Conservation (phyloP, 2,329 filamentous ascomycete species). For the Ophiocordyceps australis region DNA sequence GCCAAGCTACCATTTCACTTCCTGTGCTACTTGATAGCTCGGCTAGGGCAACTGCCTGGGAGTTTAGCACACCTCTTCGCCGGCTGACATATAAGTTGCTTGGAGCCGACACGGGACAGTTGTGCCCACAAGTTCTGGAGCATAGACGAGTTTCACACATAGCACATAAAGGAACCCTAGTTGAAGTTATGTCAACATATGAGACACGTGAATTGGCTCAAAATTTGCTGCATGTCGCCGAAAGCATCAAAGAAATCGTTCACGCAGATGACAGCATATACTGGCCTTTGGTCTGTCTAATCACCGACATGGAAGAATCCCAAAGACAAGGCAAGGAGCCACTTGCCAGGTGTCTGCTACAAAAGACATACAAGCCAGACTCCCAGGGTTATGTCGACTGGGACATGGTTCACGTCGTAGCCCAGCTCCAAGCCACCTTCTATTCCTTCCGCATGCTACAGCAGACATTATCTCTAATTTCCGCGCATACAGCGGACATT, state of each 20-base stretch:
- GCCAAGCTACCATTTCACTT: constrained; percentile 36
- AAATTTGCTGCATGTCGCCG: too few species aligned
- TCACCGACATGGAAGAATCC: constrained; percentile 12
- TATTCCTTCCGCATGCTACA: constrained; percentile 41
- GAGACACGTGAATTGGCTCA: too few species aligned
- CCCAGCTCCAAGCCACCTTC: constrained; percentile 38
- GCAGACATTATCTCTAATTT: constrained; percentile 10
- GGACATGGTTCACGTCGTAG: constrained; percentile 41
- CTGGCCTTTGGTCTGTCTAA: constrained; percentile 11
- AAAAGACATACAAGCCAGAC: constrained; percentile 2
- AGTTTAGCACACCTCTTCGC: constrained; percentile 28
- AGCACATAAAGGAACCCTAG: constrained; percentile 11
- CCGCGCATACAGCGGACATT: neutral
- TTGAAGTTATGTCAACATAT: constrained; percentile 4
- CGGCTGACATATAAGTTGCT: constrained; percentile 36
- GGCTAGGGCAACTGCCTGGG: constrained; percentile 36
- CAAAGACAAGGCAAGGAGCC: constrained; percentile 9
- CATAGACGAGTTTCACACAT: constrained; percentile 15
- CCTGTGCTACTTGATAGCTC: constrained; percentile 43
- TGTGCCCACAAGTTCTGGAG: constrained; percentile 15
- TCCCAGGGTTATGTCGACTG: too few species aligned
- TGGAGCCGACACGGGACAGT: too few species aligned
- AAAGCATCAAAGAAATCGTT: constrained; percentile 1
- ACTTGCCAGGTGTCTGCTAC: constrained; percentile 7
- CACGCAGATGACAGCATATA: constrained; percentile 1